Percentiles rank a stretch among this genome's conserved stretches.
Evolutionary conservation across 176 grass and related monocot species (phyloP).

Genomic region (Secale cereale): DNA sequence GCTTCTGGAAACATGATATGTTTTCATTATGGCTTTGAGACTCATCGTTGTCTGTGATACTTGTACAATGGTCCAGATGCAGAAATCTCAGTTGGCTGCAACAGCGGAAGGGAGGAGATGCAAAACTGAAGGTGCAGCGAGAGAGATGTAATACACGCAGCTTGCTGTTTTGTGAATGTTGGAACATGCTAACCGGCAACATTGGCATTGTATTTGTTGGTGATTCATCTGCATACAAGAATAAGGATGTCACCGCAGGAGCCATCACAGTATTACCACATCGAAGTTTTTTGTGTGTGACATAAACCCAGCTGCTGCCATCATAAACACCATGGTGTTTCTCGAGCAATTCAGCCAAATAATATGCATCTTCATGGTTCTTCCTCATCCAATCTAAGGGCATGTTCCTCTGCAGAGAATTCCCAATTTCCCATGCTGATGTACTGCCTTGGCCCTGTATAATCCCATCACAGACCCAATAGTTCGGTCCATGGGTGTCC

Average conservation of each 20-base stretch:
- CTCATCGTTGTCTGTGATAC: not conserved
- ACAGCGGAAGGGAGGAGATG: not conserved
- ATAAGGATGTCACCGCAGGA: not conserved
- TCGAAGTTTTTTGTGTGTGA: rapidly evolving
- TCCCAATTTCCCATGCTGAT: not conserved
- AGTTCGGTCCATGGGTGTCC: not conserved
- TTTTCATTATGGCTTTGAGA: not conserved
- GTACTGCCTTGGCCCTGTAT: not conserved
- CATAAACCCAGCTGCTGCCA: not conserved
- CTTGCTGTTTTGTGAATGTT: not conserved
- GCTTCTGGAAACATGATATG: not conserved
- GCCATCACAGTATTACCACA: not conserved
- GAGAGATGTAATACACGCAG: not conserved
- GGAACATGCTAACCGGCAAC: not conserved
- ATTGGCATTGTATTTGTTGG: not conserved
- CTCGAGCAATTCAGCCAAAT: no score
- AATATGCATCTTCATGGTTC: no score
- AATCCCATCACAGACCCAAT: constrained; percentile 19
- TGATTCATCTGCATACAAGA: not conserved
- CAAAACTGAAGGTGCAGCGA: not conserved
- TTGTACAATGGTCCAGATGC: not conserved
- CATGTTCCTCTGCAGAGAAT: not conserved
- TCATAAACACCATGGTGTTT: no score
- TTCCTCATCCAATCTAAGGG: not conserved
- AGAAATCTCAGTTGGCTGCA: constrained; percentile 18